Evolutionary conservation across 148 eudicot genomes (phyloP).

Genomic region (Heliosperma pusillum): DNA sequence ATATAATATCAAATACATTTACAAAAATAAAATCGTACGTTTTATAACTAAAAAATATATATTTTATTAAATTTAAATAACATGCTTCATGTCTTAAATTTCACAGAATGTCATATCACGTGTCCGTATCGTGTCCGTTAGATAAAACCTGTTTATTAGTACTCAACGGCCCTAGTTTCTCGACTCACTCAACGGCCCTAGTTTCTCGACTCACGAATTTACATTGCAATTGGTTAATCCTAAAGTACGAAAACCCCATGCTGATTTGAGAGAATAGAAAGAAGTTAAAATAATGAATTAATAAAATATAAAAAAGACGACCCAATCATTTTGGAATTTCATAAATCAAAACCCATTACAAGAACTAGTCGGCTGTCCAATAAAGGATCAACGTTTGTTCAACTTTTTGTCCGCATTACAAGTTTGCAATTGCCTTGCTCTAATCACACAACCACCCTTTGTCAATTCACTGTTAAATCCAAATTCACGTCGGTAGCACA

Average conservation of each 20-base stretch:
- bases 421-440: background rate
- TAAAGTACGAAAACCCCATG: background rate
- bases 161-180: conserved; percentile 9
- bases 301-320: background rate
- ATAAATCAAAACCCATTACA: background rate
- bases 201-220: background rate
- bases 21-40: no score
- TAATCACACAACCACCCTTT: background rate
- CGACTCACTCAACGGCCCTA: conserved; percentile 8
- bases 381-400: background rate
- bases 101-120: no score
- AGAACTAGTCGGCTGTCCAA: conserved; percentile 1
- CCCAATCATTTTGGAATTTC: background rate
- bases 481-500: background rate
- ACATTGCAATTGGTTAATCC: background rate
- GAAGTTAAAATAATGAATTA: background rate
- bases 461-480: background rate
- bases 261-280: background rate
- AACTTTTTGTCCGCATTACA: background rate
- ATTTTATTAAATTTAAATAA: no score
- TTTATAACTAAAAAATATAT: no score
- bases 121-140: no score
- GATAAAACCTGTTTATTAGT: no score
- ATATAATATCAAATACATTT: no score
- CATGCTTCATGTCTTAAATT: no score